Base-by-base conservation (phyloP, 768 basidiomycete species). In the Phaffia tasmanica region DNA sequence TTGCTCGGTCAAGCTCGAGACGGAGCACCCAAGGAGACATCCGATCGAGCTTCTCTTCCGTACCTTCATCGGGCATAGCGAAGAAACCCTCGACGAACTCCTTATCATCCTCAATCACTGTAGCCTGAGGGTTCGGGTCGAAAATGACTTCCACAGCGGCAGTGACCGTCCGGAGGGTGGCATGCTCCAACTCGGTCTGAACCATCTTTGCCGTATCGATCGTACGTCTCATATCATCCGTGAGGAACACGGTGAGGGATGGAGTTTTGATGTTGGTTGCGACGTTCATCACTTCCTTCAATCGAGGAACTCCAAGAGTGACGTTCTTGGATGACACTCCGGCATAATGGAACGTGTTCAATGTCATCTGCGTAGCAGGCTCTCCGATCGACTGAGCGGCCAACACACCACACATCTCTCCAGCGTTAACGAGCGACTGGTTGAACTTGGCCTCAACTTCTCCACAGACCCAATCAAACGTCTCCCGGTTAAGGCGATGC, bases 251-350 rank as follows among this genome's bases (percentile, higher is more conserved):
- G 29, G 85, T 86, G n/a, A 95, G 81, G 0, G 91, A 94, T 0
- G 95, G 95, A 0, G 95, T 99, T 79, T 97, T 95, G 82, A 98
- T 95, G 75, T 98, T 93, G 23, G 87, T 88, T 0, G 95, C 95
- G 67, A 98, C 93, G 74, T 99, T 99, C 79, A 99, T 98, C 72
- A 98, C 97, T 78, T 98, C 95, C 80, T 98, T 98, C 70, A 99
- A 77, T 77, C 95, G 93, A 1, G 95, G 95, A 1, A 99, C 95
- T 85, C 95, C 95, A 67, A 98, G 89, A 0, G 95, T 99, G 59
- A 99, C 95, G 78, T 95, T 97, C 79, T 98, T 98, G 74, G 88
- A 91, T n/a, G 95, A 94, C 29, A 99, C 95, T 86, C 95, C 95
- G 69, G 95, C 95, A 76, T 97, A 98, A 78, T 99, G 95, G 88